Evolutionary conservation across 2,329 filamentous ascomycete genomes (phyloP).

Genomic region (Claviceps sp.): DNA sequence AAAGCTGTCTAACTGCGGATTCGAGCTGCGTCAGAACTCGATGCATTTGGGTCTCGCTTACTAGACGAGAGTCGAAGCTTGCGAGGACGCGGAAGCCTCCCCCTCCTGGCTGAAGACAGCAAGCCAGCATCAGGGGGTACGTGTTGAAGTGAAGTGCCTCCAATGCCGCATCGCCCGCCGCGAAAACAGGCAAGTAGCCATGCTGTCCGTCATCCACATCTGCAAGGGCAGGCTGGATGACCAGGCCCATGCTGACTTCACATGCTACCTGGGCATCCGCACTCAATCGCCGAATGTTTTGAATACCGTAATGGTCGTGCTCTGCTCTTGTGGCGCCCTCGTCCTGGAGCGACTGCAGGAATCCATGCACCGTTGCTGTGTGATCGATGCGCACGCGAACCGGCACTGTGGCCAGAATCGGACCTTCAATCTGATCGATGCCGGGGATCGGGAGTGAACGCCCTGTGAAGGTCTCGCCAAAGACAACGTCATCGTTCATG

Average conservation of each 20-base stretch:
- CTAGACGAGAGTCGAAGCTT: background rate
- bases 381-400: constrained; percentile 7
- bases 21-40: constrained; percentile 26
- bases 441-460: constrained; percentile 13
- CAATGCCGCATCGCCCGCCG: background rate
- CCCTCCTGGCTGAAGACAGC: background rate
- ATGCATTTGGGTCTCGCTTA: background rate
- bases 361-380: constrained; percentile 3
- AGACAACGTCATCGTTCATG: constrained; percentile 17
- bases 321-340: constrained; percentile 11
- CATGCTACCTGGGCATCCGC: constrained; percentile 7
- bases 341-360: constrained; percentile 11
- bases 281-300: constrained; percentile 13
- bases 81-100: background rate
- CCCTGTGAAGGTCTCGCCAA: constrained; percentile 15
- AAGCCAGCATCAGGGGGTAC: background rate
- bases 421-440: constrained; percentile 15
- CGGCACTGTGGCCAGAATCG: constrained; percentile 16
- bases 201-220: background rate
- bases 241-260: constrained; percentile 8
- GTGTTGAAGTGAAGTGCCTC: constrained; percentile 3
- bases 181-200: background rate
- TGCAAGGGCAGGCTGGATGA: background rate
- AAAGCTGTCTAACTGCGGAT: constrained; percentile 34
- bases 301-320: constrained; percentile 15